A percentile compares a stretch with the other conserved stretches of the same genome.
phyloP scores from a whole-genome alignment of 345 rosid species.

The Carallia brachiata region DNA sequence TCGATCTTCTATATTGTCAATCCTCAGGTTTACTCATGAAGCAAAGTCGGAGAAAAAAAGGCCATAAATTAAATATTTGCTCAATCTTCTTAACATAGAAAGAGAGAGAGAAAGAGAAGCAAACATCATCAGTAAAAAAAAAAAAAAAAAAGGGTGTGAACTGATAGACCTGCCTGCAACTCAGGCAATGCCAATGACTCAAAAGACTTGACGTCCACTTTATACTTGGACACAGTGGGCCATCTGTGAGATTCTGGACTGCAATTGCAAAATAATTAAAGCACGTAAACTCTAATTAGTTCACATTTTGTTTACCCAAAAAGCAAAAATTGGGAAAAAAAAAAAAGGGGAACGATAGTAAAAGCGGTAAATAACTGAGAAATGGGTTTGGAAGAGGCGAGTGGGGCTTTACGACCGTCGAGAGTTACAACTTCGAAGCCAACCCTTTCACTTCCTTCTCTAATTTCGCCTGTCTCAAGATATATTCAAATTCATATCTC shows the following conservation, averaged over 20 bases:
- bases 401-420: slow-evolving; percentile 56
- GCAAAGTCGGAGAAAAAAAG: too few relatives aligned
- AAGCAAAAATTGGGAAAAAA: neutral
- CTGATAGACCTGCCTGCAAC: slow-evolving; percentile 46
- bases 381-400: slow-evolving; percentile 45
- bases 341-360: neutral
- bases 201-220: slow-evolving; percentile 61
- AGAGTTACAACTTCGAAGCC: slow-evolving; percentile 62
- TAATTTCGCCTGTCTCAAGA: slow-evolving; percentile 41
- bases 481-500: neutral
- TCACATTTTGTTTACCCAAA: neutral
- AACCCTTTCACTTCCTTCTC: slow-evolving; percentile 53
- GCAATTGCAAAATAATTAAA: slow-evolving; percentile 18
- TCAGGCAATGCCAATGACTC: slow-evolving; percentile 69
- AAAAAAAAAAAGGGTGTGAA: neutral
- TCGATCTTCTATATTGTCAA: too few relatives aligned
- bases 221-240: slow-evolving; percentile 71
- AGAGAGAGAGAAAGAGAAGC: too few relatives aligned
- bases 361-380: slow-evolving; percentile 33
- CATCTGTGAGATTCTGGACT: slow-evolving; percentile 57
- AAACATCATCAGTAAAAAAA: neutral
- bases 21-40: too few relatives aligned
- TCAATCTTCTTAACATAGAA: too few relatives aligned
- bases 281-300: too few relatives aligned
- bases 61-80: too few relatives aligned